Percentiles rank a stretch among this genome's conserved stretches.
phyloP scores from a whole-genome alignment of 2,329 filamentous ascomycete species.

The Diaporthe sp. region DNA sequence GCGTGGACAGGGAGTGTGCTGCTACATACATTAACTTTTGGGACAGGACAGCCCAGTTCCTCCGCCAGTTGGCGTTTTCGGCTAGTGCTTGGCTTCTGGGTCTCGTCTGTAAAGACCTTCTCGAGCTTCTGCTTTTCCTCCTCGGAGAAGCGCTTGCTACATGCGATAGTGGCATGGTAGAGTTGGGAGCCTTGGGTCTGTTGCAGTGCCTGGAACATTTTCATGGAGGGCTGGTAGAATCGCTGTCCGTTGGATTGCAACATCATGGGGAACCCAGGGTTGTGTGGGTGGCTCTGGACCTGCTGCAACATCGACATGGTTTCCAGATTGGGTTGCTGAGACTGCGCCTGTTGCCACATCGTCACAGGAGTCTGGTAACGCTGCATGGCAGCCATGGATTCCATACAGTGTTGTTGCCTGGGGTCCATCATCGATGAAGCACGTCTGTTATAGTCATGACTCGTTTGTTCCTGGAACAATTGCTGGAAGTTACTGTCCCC shows the following conservation, averaged over 20 bases:
- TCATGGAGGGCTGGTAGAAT: conserved; percentile 38
- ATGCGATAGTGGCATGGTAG: conserved; percentile 39
- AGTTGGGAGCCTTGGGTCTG: conserved; percentile 36
- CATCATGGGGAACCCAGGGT: conserved; percentile 37
- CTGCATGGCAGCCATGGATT: conserved; percentile 38
- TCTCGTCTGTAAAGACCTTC: conserved; percentile 42
- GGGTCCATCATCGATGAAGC: conserved; percentile 31
- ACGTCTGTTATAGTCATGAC: conserved; percentile 33
- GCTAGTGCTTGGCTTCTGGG: conserved; percentile 41
- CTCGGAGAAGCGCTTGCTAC: conserved; percentile 42
- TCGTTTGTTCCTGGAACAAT: conserved; percentile 34
- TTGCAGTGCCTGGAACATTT: conserved; percentile 39
- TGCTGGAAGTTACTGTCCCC: conserved; percentile 38
- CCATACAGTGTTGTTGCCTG: conserved; percentile 33
- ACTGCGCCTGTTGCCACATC: conserved; percentile 38
- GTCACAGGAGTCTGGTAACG: conserved; percentile 36
- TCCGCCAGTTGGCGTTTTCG: conserved; percentile 41
- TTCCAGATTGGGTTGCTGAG: conserved; percentile 24
- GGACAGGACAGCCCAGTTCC: conserved; percentile 39
- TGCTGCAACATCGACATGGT: conserved; percentile 41
- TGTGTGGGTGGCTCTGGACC: conserved; percentile 32
- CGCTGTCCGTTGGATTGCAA: conserved; percentile 39
- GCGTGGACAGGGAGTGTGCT: not conserved
- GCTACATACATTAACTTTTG: conserved; percentile 40
- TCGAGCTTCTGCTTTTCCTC: conserved; percentile 42